Conservation (phyloP, 495 filamentous ascomycete species). For the Trichoderma gamsii region DNA sequence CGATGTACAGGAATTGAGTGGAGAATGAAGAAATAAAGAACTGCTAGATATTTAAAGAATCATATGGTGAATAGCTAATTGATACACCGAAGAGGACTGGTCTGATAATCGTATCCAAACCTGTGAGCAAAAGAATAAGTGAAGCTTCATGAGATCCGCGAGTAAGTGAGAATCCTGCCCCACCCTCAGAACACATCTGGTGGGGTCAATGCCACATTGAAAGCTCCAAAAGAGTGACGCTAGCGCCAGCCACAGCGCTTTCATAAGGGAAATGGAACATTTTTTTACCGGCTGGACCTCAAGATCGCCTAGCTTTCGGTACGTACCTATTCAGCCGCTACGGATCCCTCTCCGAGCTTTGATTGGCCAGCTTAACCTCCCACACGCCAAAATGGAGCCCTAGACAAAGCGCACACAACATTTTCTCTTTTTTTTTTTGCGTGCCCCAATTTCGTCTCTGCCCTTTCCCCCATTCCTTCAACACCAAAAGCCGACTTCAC, state of each 20-base stretch:
- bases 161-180: not conserved
- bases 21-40: not conserved
- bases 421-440: constrained; percentile 9
- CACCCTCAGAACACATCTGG: not conserved
- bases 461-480: constrained; percentile 2
- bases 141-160: too few relatives aligned
- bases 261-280: not conserved
- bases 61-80: not conserved
- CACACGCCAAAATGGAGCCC: constrained; percentile 9
- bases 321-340: not conserved
- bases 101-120: too few relatives aligned
- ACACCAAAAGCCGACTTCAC: constrained; percentile 16
- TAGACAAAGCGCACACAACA: constrained; percentile 1
- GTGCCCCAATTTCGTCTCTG: not conserved
- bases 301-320: not conserved
- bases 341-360: not conserved
- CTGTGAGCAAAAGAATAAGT: too few relatives aligned
- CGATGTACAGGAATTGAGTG: not conserved
- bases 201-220: not conserved
- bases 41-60: too few relatives aligned
- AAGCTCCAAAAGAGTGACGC: not conserved
- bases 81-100: too few relatives aligned
- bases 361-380: constrained; percentile 4
- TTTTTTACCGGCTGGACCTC: not conserved
- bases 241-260: not conserved